These are phyloP conservation scores for Blepharisma japonicum DNA, from an alignment of 73 alveolate genomes.

Conservation along the genomic window DNA sequence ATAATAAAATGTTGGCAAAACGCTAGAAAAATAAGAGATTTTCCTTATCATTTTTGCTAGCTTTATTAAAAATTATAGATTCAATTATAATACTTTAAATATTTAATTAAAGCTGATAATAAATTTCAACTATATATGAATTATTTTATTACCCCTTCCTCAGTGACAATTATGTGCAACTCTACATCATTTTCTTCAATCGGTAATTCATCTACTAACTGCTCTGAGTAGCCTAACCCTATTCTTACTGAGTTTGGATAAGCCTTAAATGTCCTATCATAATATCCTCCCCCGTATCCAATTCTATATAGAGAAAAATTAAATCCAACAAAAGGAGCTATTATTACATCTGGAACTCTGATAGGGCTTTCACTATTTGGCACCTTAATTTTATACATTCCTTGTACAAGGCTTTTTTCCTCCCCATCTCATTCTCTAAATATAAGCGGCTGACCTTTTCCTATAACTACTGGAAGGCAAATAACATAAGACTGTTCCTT, in stretches of 20 bases:
- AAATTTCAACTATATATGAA: too few species aligned
- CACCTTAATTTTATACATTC: constrained; percentile 15
- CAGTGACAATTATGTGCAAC: neutral
- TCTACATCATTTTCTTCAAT: constrained; percentile 3
- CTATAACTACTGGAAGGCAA: constrained; percentile 40
- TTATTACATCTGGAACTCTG: constrained; percentile 36
- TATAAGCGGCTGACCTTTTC: constrained; percentile 11
- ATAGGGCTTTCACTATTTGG: constrained; percentile 30
- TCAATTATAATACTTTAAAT: too few species aligned
- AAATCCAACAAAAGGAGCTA: constrained; percentile 44
- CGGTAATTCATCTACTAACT: neutral
- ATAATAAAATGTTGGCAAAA: too few species aligned
- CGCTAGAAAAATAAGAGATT: too few species aligned
- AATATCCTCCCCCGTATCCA: constrained; percentile 58
- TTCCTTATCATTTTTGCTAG: too few species aligned
- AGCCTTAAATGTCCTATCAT: constrained; percentile 40
- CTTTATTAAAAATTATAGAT: too few species aligned
- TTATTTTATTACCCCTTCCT: neutral
- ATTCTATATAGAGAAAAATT: constrained; percentile 21
- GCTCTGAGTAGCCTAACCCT: neutral
- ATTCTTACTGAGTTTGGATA: neutral
- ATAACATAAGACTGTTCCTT: neutral
- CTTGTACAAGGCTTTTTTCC: constrained; percentile 5
- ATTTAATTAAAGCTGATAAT: too few species aligned
- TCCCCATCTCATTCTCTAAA: constrained; percentile 44